phyloP scores from a whole-genome alignment of 305 asterid species.

The Fraxinus albicans region DNA sequence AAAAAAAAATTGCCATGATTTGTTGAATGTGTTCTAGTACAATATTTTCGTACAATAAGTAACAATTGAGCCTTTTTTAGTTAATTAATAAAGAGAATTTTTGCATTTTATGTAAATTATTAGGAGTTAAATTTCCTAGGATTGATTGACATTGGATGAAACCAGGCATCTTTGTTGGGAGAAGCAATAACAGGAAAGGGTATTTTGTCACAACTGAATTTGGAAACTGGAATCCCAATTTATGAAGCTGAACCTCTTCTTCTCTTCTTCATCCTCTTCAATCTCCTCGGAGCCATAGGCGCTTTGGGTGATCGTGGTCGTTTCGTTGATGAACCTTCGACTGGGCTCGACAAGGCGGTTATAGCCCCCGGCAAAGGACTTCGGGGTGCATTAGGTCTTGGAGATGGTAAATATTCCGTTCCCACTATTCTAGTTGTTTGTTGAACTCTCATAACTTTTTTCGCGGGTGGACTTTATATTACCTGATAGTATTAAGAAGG shows the following conservation, averaged over 20 bases:
- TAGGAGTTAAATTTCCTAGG: not conserved
- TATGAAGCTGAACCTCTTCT: conserved; percentile 77
- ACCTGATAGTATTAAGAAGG: not conserved
- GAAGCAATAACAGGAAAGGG: conserved; percentile 92
- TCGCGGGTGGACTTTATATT: not conserved
- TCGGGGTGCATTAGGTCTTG: conserved; percentile 62
- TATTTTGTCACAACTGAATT: conserved; percentile 61
- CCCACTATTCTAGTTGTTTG: not conserved
- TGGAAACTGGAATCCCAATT: conserved; percentile 86
- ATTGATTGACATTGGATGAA: not conserved
- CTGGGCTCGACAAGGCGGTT: conserved; percentile 70
- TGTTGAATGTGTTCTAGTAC: not conserved
- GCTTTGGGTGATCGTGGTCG: conserved; percentile 88
- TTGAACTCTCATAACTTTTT: not conserved
- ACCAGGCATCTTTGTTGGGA: conserved; percentile 81
- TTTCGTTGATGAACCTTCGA: conserved; percentile 58
- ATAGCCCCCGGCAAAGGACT: conserved; percentile 70
- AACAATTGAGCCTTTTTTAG: not conserved
- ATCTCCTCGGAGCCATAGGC: conserved; percentile 85
- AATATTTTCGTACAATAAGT: not conserved
- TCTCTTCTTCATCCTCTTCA: conserved; percentile 73
- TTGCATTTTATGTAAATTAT: not conserved
- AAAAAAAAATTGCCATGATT: not conserved
- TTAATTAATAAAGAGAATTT: not conserved
- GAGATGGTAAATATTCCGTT: conserved; percentile 31